Conservation (phyloP, 2,329 filamentous ascomycete species). For the Coniochaeta hoffmannii region DNA sequence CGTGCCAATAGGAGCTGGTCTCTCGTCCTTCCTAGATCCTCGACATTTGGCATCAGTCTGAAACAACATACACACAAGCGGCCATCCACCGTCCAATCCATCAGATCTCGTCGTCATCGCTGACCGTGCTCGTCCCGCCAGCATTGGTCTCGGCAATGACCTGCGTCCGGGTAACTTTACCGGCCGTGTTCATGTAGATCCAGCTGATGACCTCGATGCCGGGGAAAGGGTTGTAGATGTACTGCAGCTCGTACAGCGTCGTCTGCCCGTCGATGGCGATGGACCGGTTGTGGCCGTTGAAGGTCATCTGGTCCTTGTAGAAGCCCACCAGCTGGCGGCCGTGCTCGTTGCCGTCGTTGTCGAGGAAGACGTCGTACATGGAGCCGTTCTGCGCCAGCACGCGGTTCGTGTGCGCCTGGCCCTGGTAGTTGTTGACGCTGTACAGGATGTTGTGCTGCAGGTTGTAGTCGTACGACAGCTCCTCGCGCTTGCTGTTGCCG, state of each 20-base stretch:
- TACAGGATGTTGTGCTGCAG: slow-evolving; percentile 52
- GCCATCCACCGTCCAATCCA: neutral
- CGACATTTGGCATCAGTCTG: neutral
- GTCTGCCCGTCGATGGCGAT: slow-evolving; percentile 33
- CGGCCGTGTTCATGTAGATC: slow-evolving; percentile 38
- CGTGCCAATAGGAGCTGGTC: neutral
- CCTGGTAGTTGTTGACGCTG: slow-evolving; percentile 52
- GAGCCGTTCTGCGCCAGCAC: slow-evolving; percentile 47
- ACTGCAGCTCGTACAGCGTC: slow-evolving; percentile 42
- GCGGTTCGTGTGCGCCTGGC: slow-evolving; percentile 48
- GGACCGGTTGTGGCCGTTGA: slow-evolving; percentile 44
- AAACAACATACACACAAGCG: neutral
- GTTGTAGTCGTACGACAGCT: slow-evolving; percentile 29
- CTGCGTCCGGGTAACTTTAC: slow-evolving; percentile 41
- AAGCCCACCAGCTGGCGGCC: slow-evolving; percentile 35
- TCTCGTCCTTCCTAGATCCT: neutral
- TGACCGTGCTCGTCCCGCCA: slow-evolving; percentile 44
- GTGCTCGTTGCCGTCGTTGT: slow-evolving; percentile 43
- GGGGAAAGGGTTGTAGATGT: slow-evolving; percentile 43
- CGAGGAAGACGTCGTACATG: slow-evolving; percentile 44
- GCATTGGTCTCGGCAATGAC: slow-evolving; percentile 44
- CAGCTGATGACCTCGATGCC: slow-evolving; percentile 37
- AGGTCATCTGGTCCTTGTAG: slow-evolving; percentile 45
- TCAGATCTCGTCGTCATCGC: slow-evolving; percentile 21
- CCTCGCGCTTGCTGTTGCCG: slow-evolving; percentile 1